Percentiles rank a stretch among this genome's conserved stretches.
These are phyloP conservation scores for Irpex lacteus DNA, from an alignment of 1,284 basidiomycete species.

Conservation along the genomic window DNA sequence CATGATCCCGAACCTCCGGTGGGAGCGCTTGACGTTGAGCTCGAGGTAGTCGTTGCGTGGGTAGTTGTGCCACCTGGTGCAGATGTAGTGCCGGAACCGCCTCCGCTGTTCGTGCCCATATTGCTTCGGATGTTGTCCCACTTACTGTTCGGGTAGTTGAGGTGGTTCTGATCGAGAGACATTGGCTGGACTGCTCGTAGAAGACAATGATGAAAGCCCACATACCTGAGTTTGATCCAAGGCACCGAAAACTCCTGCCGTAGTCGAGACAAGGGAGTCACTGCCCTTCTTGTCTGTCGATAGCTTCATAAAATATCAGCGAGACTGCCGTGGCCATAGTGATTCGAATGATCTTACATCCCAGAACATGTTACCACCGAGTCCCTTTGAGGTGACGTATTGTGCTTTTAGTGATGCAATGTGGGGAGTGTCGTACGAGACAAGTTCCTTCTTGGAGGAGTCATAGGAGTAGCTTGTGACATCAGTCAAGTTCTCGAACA, in stretches of 20 bases:
- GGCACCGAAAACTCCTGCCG: slow-evolving; percentile 43
- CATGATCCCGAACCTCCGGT: slow-evolving; percentile 38
- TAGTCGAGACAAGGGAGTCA: slow-evolving; percentile 54
- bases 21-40: slow-evolving; percentile 10
- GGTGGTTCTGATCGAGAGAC: slow-evolving; percentile 51
- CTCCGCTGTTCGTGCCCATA: slow-evolving; percentile 39
- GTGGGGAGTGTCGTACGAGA: slow-evolving; percentile 81
- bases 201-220: not conserved
- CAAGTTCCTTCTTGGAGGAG: slow-evolving; percentile 53
- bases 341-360: slow-evolving; percentile 41
- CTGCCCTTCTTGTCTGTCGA: slow-evolving; percentile 61
- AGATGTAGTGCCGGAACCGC: slow-evolving; percentile 4
- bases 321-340: not conserved
- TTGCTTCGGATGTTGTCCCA: slow-evolving; percentile 68
- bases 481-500: slow-evolving; percentile 70
- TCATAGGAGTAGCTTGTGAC: slow-evolving; percentile 84
- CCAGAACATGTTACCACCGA: slow-evolving; percentile 84
- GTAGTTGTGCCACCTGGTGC: slow-evolving; percentile 10
- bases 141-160: slow-evolving; percentile 62
- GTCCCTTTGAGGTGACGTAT: slow-evolving; percentile 63
- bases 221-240: slow-evolving; percentile 54
- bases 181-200: not conserved
- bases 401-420: slow-evolving; percentile 74
- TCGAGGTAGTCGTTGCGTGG: slow-evolving; percentile 9
- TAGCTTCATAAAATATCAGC: slow-evolving; percentile 35